phyloP scores from a whole-genome alignment of 2,329 filamentous ascomycete genomes.

The Xylaria sp. region DNA sequence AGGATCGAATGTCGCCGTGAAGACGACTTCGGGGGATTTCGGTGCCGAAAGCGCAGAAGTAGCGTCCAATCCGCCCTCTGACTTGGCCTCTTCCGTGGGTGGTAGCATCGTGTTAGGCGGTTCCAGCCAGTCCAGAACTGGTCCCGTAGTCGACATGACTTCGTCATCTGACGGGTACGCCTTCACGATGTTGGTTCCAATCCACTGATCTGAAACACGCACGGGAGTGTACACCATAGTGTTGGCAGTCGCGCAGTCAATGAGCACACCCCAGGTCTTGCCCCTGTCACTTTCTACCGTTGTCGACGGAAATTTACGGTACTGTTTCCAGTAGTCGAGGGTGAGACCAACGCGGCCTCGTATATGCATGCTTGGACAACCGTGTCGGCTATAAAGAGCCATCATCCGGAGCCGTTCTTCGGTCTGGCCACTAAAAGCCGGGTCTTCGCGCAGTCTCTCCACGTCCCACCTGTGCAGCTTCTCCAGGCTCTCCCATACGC shows the following conservation, averaged over 20 bases:
- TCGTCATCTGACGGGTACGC: conserved; percentile 59
- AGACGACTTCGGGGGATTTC: conserved; percentile 76
- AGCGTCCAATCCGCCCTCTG: conserved; percentile 63
- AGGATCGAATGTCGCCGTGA: conserved; percentile 79
- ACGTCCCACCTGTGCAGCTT: conserved; percentile 79
- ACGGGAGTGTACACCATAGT: conserved; percentile 65
- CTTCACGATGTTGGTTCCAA: conserved; percentile 74
- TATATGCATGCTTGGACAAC: conserved; percentile 76
- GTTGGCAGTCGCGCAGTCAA: conserved; percentile 68
- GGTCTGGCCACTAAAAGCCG: conserved; percentile 56
- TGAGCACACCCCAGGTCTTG: conserved; percentile 72
- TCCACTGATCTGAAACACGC: conserved; percentile 78
- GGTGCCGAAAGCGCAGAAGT: conserved; percentile 54
- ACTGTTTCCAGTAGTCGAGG: conserved; percentile 81
- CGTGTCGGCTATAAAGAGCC: conserved; percentile 76
- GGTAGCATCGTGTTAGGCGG: conserved; percentile 72
- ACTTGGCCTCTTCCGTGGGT: conserved; percentile 57
- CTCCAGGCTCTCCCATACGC: conserved; percentile 76
- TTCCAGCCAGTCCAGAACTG: conserved; percentile 76
- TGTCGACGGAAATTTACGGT: conserved; percentile 58
- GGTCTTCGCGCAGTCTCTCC: conserved; percentile 64
- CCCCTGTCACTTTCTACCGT: conserved; percentile 53
- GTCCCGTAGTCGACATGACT: conserved; percentile 51
- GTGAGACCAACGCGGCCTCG: conserved; percentile 74
- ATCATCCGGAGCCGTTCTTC: conserved; percentile 64